Percentiles rank a stretch among this genome's conserved stretches.
Evolutionary conservation across 1,284 basidiomycete genomes (phyloP).

Genomic region (Malassezia psittaci): DNA sequence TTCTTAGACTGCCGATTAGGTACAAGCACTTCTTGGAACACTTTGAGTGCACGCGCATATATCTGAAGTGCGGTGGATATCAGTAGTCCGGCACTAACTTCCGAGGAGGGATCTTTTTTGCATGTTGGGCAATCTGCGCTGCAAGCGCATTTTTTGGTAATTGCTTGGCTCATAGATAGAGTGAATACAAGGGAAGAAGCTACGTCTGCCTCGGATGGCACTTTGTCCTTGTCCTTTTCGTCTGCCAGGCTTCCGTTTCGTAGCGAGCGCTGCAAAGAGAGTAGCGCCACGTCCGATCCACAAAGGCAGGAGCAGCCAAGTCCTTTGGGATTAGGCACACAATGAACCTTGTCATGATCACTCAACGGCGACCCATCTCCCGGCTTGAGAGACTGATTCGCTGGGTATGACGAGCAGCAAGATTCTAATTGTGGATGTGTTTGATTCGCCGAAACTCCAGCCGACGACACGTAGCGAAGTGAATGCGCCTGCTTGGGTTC

Average conservation of each 20-base stretch:
- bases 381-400: background rate
- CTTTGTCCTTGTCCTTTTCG: background rate
- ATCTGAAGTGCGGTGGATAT: conserved; percentile 45
- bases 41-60: conserved; percentile 40
- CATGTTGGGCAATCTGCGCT: conserved; percentile 44
- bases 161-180: conserved; percentile 37
- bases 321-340: conserved; percentile 42
- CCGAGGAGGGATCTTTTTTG: conserved; percentile 30
- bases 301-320: conserved; percentile 44
- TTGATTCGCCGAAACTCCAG: background rate
- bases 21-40: conserved; percentile 33
- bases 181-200: conserved; percentile 33
- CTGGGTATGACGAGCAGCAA: background rate
- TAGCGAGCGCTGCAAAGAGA: conserved; percentile 31
- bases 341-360: conserved; percentile 30
- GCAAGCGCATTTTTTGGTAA: conserved; percentile 39
- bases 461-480: background rate
- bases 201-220: conserved; percentile 2
- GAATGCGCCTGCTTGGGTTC: background rate
- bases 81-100: conserved; percentile 31
- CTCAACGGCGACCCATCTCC: background rate
- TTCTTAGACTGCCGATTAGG: background rate
- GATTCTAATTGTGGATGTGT: background rate
- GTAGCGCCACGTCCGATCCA: conserved; percentile 34
- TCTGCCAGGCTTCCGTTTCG: background rate